Base-by-base conservation (phyloP, 1,139 yeast genomes). In the Arxiozyma heterogenica region DNA sequence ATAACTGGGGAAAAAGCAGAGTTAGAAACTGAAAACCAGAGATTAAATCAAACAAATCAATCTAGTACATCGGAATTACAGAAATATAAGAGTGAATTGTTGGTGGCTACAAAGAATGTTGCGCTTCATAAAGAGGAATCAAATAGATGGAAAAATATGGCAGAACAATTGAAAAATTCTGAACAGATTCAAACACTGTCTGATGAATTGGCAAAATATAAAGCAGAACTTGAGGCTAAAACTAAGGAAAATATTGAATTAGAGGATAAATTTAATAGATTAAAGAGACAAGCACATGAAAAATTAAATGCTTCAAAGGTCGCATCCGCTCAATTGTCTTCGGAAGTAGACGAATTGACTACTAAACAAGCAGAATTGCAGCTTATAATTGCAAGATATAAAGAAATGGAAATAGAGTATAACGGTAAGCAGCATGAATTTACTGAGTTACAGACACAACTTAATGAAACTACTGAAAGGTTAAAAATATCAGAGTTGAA, bases 141-240 rank as follows among this genome's bases (percentile, higher is more conserved):
- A 12, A 45, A 18, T 22, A n/a, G 21, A 18, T 45, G 39, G 41
- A 45, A 30, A 18, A 11, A 9, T 8, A 45, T 12, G 11, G 41
- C 39, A 5, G 25, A 45, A 15, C 25, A 30, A 20, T 12, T 45
- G 12, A 27, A 45, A 30, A 73, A 78, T 57, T 80, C 79, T 17
- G 76, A 71, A 22, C 81, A 75, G 57, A 70, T 74, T 53, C 68
- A 69, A 23, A 68, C 66, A 20, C 60, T 75, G 23, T 67, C 71
- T 52, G 69, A 75, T 21, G 73, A 67, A 49, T 55, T 67, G 8
- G 61, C 60, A n/a, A 57, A 58, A 3, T 50, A 65, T 27, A 60
- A 64, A 38, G 59, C 58, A 15, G 62, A 51, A 67, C 74, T 65
- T 1, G 54, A 58, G 5, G 58, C 55, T 12, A 59, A 59, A n/a